These are phyloP conservation scores for Waitea zeae DNA, from an alignment of 1,284 basidiomycete genomes.

Conservation along the genomic window DNA sequence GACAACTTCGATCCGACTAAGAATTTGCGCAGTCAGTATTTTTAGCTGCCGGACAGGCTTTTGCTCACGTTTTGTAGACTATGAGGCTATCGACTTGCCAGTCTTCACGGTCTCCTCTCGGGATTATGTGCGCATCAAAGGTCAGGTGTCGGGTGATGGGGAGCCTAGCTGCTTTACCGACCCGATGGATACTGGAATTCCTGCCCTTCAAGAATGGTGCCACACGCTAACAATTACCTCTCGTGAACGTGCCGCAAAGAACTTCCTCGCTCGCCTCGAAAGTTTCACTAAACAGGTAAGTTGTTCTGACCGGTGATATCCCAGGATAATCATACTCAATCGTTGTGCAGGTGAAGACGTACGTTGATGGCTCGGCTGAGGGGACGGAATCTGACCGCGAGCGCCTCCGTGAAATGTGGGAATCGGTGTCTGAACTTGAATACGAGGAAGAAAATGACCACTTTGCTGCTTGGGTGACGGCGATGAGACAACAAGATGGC, in stretches of 20 bases:
- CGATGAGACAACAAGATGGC: constrained; percentile 3
- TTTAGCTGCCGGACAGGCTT: not conserved
- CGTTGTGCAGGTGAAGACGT: constrained; percentile 22
- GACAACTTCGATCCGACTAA: constrained; percentile 32
- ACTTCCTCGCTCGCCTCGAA: constrained; percentile 27
- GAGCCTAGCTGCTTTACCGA: constrained; percentile 36
- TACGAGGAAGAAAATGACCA: no score
- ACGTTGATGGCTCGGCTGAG: constrained; percentile 29
- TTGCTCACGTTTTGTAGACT: constrained; percentile 26
- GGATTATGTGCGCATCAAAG: constrained; percentile 39
- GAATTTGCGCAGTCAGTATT: constrained; percentile 25
- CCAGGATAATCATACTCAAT: not conserved
- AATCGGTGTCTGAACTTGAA: constrained; percentile 22
- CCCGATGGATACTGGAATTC: constrained; percentile 34
- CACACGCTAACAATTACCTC: constrained; percentile 33
- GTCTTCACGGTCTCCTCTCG: constrained; percentile 44
- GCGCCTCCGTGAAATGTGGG: constrained; percentile 32
- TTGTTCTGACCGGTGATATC: not conserved
- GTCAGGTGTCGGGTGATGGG: constrained; percentile 40
- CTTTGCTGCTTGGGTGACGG: constrained; percentile 6
- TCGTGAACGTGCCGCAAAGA: constrained; percentile 31
- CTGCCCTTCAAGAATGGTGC: constrained; percentile 40
- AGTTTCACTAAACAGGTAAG: constrained; percentile 23
- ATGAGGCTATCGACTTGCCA: constrained; percentile 37
- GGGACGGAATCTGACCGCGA: constrained; percentile 31